A percentile compares a stretch with the other conserved stretches of the same genome.
Evolutionary conservation across 495 filamentous ascomycete genomes (phyloP).

Genomic region (Xanthoparmelia taractica): DNA sequence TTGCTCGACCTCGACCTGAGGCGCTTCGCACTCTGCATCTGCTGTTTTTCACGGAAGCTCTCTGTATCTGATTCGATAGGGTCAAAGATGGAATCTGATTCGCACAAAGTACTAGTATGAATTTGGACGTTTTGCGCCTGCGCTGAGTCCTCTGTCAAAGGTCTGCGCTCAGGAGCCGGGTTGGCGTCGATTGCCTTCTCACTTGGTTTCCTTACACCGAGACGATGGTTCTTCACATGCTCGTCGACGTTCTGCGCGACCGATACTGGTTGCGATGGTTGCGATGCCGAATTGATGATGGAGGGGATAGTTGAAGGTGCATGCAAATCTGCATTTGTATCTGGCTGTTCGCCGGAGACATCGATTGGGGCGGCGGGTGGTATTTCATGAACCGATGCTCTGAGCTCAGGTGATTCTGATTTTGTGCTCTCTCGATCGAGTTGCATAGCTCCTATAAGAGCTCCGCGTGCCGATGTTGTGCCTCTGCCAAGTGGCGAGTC

Average conservation of each 20-base stretch:
- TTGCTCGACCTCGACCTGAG: conserved; percentile 6
- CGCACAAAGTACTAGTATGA: background rate
- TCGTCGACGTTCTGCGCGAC: background rate
- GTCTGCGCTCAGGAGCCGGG: background rate
- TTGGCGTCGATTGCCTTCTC: background rate
- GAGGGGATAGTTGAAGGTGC: no score
- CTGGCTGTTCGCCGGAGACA: background rate
- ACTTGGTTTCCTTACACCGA: background rate
- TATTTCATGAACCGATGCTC: conserved; percentile 9
- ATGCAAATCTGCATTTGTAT: background rate
- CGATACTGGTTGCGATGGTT: background rate
- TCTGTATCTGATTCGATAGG: conserved; percentile 23
- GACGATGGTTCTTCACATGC: background rate
- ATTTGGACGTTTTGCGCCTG: background rate
- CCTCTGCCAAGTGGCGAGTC: conserved; percentile 22
- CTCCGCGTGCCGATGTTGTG: background rate
- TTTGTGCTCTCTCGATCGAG: conserved; percentile 16
- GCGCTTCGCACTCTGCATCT: conserved; percentile 17
- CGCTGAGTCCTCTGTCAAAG: background rate
- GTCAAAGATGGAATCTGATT: conserved; percentile 16
- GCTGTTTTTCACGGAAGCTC: conserved; percentile 17
- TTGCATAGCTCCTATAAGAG: background rate
- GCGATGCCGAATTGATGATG: background rate
- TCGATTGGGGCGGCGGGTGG: background rate
- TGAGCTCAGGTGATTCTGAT: conserved; percentile 24